These are phyloP conservation scores for Verticillium albo-atrum DNA, from an alignment of 2,329 filamentous ascomycete genomes.

Conservation along the genomic window DNA sequence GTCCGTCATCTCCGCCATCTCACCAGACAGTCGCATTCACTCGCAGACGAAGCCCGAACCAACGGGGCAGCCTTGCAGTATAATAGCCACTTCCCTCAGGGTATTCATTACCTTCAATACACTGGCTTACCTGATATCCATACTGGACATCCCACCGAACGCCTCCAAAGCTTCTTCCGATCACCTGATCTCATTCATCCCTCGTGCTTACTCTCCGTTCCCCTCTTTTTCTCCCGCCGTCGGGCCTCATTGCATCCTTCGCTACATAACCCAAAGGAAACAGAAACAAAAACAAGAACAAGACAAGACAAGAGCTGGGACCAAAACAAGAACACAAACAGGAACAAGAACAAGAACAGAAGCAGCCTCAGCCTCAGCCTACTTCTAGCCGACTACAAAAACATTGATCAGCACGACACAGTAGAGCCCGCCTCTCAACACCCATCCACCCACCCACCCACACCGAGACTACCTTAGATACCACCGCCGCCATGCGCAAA, in stretches of 20 bases:
- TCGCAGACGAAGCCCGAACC: neutral
- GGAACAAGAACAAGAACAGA: no score
- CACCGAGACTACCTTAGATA: neutral
- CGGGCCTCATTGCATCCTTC: neutral
- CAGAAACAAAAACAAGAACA: no score
- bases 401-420: no score
- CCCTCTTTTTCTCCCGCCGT: neutral
- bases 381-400: no score
- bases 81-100: neutral
- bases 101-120: neutral
- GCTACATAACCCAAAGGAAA: neutral
- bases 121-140: neutral
- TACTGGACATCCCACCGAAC: neutral
- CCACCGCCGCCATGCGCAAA: conserved; percentile 7
- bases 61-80: neutral
- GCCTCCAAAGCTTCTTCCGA: neutral
- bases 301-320: no score
- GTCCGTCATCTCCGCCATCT: neutral
- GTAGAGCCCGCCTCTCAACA: neutral
- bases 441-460: neutral
- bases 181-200: neutral
- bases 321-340: no score
- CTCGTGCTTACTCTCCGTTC: neutral
- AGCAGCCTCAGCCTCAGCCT: no score
- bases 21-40: no score